These are phyloP conservation scores for Fistulina hepatica DNA, from an alignment of 1,284 basidiomycete genomes.

Conservation along the genomic window DNA sequence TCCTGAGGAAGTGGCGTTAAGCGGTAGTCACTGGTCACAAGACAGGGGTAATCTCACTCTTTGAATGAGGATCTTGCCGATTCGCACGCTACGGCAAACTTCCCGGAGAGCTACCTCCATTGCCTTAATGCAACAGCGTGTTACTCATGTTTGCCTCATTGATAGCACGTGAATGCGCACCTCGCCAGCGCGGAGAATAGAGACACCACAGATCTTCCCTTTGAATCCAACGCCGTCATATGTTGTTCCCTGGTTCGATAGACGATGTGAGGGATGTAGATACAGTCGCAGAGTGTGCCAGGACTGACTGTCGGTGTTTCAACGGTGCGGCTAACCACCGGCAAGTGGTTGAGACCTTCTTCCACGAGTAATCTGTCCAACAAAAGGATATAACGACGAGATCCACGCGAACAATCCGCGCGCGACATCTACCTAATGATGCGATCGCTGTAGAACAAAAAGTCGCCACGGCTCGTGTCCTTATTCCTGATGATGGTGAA, in stretches of 20 bases:
- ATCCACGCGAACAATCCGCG: no score
- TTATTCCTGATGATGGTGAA: conserved; percentile 93
- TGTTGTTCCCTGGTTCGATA: conserved; percentile 63
- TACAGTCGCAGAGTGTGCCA: no score
- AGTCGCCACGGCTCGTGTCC: conserved; percentile 82
- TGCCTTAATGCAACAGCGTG: conserved; percentile 37
- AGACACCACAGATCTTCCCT: conserved; percentile 91
- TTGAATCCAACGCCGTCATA: conserved; percentile 89
- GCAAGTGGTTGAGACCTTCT: conserved; percentile 92
- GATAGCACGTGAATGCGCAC: conserved; percentile 29
- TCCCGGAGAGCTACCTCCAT: conserved; percentile 94
- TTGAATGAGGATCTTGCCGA: conserved; percentile 92
- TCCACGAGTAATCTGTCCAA: conserved; percentile 66
- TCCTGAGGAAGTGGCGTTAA: conserved; percentile 40
- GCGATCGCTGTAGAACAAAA: conserved; percentile 89
- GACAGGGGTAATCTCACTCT: conserved; percentile 37
- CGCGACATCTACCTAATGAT: no score
- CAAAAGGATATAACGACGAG: no score
- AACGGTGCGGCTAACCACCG: conserved; percentile 77
- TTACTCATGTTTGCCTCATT: conserved; percentile 1
- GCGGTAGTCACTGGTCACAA: conserved; percentile 3
- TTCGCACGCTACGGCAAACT: conserved; percentile 84
- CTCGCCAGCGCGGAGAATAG: conserved; percentile 84
- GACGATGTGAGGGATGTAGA: no score
- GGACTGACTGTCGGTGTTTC: conserved; percentile 62